These are phyloP conservation scores for Fusarium stilboides DNA, from an alignment of 2,329 filamentous ascomycete species.

Conservation along the genomic window DNA sequence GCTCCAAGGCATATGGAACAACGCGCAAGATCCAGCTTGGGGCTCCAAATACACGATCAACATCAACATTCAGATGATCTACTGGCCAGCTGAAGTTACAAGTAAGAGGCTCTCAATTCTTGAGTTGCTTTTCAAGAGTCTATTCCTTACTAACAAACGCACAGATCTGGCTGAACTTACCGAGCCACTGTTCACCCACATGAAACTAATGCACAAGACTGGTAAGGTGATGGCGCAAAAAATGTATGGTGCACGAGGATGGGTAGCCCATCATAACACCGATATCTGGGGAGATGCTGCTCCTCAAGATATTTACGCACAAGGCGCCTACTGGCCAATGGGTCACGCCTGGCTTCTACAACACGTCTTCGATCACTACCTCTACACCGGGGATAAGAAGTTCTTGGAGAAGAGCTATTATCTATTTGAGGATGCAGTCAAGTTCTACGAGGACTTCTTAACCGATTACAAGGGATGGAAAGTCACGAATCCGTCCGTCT, in stretches of 20 bases:
- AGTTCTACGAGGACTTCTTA: conserved; percentile 11
- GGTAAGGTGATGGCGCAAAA: conserved; percentile 3
- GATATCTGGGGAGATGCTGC: conserved; percentile 14
- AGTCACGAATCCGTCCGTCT: conserved; percentile 10
- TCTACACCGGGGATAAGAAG: neutral
- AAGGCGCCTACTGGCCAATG: conserved; percentile 10
- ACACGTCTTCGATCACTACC: conserved; percentile 8
- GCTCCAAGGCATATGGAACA: conserved; percentile 10
- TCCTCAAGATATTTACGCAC: conserved; percentile 7
- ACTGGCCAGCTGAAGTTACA: conserved; percentile 4
- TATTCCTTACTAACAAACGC: neutral
- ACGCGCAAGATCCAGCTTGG: neutral
- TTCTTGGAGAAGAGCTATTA: conserved; percentile 2
- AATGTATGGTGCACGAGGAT: conserved; percentile 9
- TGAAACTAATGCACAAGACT: conserved; percentile 2
- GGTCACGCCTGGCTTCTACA: conserved; percentile 7
- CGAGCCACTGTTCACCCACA: neutral
- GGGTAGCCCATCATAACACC: conserved; percentile 10
- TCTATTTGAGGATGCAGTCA: conserved; percentile 1
- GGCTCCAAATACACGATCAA: conserved; percentile 12
- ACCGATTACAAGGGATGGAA: conserved; percentile 4
- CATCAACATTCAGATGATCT: conserved; percentile 14
- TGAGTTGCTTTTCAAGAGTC: no score
- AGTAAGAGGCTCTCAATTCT: neutral
- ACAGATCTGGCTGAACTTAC: neutral